A percentile compares a stretch with the other conserved stretches of the same genome.
These are phyloP conservation scores for Cercospora sojina DNA, from an alignment of 2,329 filamentous ascomycete genomes.

Conservation along the genomic window DNA sequence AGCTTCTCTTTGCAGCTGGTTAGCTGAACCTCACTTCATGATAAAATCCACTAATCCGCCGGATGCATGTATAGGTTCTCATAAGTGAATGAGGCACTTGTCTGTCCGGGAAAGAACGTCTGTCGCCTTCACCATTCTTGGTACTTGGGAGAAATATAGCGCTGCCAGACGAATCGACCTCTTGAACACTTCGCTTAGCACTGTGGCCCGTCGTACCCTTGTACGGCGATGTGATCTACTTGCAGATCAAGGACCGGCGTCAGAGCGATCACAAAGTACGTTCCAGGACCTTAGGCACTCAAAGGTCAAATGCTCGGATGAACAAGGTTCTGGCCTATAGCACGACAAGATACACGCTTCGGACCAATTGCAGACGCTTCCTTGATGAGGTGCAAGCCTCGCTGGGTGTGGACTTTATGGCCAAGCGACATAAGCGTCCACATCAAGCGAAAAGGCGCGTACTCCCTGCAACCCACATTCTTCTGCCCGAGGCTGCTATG, in stretches of 20 bases:
- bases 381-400: not conserved
- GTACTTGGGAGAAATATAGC: not conserved
- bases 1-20: not conserved
- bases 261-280: not conserved
- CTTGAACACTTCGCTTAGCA: not conserved
- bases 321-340: not conserved
- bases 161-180: not conserved
- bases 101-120: not conserved
- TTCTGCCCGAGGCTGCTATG: not conserved
- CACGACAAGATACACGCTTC: not conserved
- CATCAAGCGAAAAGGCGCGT: not conserved
- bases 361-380: not conserved
- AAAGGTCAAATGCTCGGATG: not conserved
- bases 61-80: not conserved
- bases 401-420: not conserved
- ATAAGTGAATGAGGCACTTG: not conserved
- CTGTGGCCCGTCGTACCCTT: not conserved
- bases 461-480: not conserved
- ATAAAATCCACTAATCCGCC: not conserved
- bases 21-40: not conserved
- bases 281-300: not conserved
- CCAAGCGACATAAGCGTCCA: not conserved
- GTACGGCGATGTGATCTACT: not conserved
- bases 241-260: not conserved
- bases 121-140: not conserved